Base-by-base conservation (phyloP, 306 rosid species). In the Medicago arabica region DNA sequence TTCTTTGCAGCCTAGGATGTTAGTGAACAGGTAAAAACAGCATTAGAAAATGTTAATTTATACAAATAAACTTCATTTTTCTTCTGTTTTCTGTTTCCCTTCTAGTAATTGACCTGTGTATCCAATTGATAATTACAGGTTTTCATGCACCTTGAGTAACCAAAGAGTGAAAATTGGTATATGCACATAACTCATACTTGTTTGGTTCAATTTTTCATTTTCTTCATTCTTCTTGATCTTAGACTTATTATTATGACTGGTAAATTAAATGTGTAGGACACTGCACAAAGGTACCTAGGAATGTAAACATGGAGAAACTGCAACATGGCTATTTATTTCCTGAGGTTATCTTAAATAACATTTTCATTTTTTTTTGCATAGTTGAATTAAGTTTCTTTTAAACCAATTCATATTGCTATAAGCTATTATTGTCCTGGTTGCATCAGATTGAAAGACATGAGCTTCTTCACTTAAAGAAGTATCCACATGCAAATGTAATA, bases 251-350 rank as follows among this genome's bases (percentile, higher is more conserved):
- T 68, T 11, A 71, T 71, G 58, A 63, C 8, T 79, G 77, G 76
- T 71, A 14, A n/a, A n/a, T n/a, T n/a, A n/a, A 28, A 84, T 75
- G 61, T 74, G 21, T 83, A 88, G 92, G 85, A 23, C 86, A 78
- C 51, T 61, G 89, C 65, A 86, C 91, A 2, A 89, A 86, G 81
- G 90, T 91, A 15, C 81, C 87, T 47, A 86, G 94, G 46, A 89
- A 87, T 72, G 74, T 75, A 47, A 91, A 86, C 85, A 76, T 91
- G 89, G 90, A 89, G 88, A 89, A 87, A 75, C 80, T 91, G 57
- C 92, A 62, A 62, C 79, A 77, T 75, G 92, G 87, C 5, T 91
- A 89, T 81, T 73, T 91, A 74, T 91, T 91, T 79, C 89, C 92
- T 10, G 97, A 91, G 93, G 97, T 91, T 12, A 10, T 55, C 61